Conservation (phyloP, 2,329 filamentous ascomycete genomes). For the Paraconiothyrium sp. region DNA sequence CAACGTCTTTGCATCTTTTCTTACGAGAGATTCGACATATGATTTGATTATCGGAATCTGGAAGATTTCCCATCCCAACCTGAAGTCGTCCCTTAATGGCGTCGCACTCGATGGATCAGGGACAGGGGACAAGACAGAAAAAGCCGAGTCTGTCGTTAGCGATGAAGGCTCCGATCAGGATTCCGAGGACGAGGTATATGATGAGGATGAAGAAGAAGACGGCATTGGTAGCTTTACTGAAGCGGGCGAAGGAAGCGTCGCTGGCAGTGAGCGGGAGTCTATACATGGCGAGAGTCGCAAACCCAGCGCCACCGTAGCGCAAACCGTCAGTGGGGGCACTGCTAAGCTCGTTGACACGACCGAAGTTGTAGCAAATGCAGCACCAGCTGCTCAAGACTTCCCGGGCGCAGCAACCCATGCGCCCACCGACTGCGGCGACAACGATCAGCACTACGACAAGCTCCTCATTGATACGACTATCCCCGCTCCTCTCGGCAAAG, state of each 20-base stretch:
- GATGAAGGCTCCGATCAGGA: conserved; percentile 65
- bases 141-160: conserved; percentile 69
- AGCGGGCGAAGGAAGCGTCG: conserved; percentile 62
- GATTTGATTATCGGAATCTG: conserved; percentile 98
- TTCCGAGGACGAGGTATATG: conserved; percentile 80
- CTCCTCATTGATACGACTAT: conserved; percentile 86
- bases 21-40: conserved; percentile 94
- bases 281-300: conserved; percentile 73
- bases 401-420: conserved; percentile 84
- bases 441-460: conserved; percentile 82
- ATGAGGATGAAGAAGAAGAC: conserved; percentile 81
- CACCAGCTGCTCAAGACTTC: conserved; percentile 69
- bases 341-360: conserved; percentile 47
- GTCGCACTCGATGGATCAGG: conserved; percentile 79
- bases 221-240: conserved; percentile 71
- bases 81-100: conserved; percentile 91
- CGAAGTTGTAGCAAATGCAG: conserved; percentile 51
- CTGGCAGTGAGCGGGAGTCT: conserved; percentile 60
- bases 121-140: conserved; percentile 89
- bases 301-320: conserved; percentile 66
- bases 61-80: conserved; percentile 93
- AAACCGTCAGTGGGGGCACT: conserved; percentile 53
- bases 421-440: conserved; percentile 86
- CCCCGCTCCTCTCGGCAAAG: conserved; percentile 86
- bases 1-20: conserved; percentile 94